Base-by-base conservation (phyloP, 129 eudicot species). In the Arctium lappa region DNA sequence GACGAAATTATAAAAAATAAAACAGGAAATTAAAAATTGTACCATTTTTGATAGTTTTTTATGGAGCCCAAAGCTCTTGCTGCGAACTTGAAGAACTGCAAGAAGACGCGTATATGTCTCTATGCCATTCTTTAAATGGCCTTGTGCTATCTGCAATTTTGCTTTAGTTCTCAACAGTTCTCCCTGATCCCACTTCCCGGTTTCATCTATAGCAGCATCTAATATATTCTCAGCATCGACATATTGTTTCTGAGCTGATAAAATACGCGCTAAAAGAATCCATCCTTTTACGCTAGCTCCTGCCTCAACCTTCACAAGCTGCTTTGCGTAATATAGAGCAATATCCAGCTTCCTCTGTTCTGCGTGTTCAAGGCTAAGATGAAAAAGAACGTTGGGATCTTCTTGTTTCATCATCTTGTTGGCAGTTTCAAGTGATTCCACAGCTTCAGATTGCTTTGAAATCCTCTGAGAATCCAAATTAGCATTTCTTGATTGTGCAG, bases 171-270 rank as follows among this genome's bases (percentile, higher is more conserved):
- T 76, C 74, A 92, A 79, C 83, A 95, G 72, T 73, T 91, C 97
- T 68, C 92, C 97, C 84, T 91, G 97, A 71, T 92, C 94, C 98
- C 97, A 95, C 77, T 91, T 91, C 44, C 97, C 98, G 0, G 97
- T 89, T 87, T 95, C 97, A 72, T 95, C 97, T 74, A 95, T 70
- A 56, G 98, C 97, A 76, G 91, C 97, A 86, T 90, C 90, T 7
- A 95, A 82, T 27, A 95, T 80, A 36, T 88, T 86, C 76, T 92
- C 97, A 29, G 98, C 98, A 83, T 95, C 98, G 18, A 78, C 12
- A 83, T 89, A 95, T 72, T 89, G 89, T 85, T 87, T 95, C 74
- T 91, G 92, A 82, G 98, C 98, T 0, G 98, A 95, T 85, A 95
- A 87, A 80, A 95, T 90, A 37, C 97, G 97, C 71, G 94, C 97